These are phyloP conservation scores for Fusarium palustre DNA, from an alignment of 2,329 filamentous ascomycete genomes.

Conservation along the genomic window DNA sequence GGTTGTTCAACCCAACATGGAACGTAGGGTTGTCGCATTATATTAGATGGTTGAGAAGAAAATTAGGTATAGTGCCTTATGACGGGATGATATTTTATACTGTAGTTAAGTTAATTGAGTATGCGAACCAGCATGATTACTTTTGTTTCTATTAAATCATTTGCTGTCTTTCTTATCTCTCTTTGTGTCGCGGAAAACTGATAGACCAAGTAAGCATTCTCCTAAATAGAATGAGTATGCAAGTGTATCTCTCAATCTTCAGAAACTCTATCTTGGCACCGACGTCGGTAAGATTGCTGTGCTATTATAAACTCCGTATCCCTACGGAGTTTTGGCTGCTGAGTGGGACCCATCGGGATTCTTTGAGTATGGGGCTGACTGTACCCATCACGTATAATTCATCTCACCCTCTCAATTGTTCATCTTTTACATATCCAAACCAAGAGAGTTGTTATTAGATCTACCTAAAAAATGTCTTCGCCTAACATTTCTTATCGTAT, in stretches of 20 bases:
- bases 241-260: not conserved
- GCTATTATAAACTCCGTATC: not conserved
- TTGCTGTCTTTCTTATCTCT: not conserved
- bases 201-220: not conserved
- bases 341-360: not conserved
- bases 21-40: not conserved
- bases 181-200: not conserved
- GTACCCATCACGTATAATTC: not conserved
- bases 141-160: not conserved
- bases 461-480: conserved; percentile 11
- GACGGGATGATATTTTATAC: conserved; percentile 19
- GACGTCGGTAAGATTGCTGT: not conserved
- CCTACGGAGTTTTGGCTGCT: not conserved
- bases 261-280: not conserved
- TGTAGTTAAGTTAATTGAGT: conserved; percentile 4
- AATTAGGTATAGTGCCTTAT: not conserved
- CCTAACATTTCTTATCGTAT: conserved; percentile 20
- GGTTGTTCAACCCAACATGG: not conserved
- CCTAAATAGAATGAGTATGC: not conserved
- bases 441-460: not conserved
- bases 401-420: not conserved
- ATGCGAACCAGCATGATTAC: not conserved
- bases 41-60: not conserved
- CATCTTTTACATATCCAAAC: not conserved
- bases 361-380: conserved; percentile 9